Base-by-base conservation (phyloP, 352 stramenopile species). In the Pythium phragmitis region DNA sequence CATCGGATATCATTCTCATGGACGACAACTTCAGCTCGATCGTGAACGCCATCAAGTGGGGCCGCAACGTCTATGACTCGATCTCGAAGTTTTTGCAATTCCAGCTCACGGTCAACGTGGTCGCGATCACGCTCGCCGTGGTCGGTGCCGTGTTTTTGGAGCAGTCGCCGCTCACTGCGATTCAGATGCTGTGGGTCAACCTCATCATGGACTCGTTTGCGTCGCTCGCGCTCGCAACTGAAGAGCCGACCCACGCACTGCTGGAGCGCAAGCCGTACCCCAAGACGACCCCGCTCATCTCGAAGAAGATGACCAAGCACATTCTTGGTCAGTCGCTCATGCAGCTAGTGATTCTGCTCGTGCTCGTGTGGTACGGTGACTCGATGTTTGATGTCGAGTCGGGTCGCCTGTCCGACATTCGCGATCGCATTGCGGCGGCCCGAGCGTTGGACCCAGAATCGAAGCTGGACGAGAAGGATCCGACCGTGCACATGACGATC, bases 201-300 rank as follows among this genome's bases (percentile, higher is more conserved):
- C 78, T 99, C 17, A 98, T 99, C 71, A 99, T 99, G 96, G 97
- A 99, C 71, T 98, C 95, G 9, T 97, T 99, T 67, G 96, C 95
- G 26, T 97, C 96, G 12, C 69, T 99, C 19, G 96, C 96, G 5
- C 82, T 99, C 12, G 96, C 94, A 28, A 99, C 96, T 1, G 96
- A 99, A 72, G 77, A 84, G 7, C 96, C 97, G 7, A 96, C 82
- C 0, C 46, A 76, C 1, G 80, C 93, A n/a, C 73, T 99, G 21
- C 77, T 99, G 5, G 80, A 97, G 16, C 85, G 96, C 23, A 76
- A 77, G 11, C 96, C 96, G 21, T 98, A 98, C 73, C 84, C 84
- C 13, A 91, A 96, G 45, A 91, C 96, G 36, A 88, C 96, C 42
- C 91, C 89, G 26, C 79, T 99, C 54, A 88, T 99, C 21, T 98